Evolutionary conservation across 129 eudicot species (phyloP), one percentile per base, ranked within the genome.

Genomic region (Smallanthus sonchifolius): DNA sequence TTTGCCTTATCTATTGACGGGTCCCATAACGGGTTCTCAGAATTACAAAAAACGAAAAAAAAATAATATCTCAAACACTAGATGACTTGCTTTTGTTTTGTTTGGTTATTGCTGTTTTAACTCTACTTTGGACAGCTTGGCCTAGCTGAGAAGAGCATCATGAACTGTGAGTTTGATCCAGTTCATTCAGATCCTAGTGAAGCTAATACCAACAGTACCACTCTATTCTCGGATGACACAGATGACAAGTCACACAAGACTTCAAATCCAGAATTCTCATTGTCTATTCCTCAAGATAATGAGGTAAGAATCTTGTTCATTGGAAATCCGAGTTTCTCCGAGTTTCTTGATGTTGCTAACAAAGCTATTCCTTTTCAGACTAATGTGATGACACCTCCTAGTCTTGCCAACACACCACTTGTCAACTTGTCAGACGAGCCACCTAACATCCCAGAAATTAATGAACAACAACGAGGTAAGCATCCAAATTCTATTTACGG

Each of bases 161-260:
- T 95, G 80, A 91, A 75, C 83, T 88, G 85, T 82, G 98, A 94
- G 76, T 75, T 91, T 55, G 99, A 95, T 80, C 83, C 73, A 40
- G 90, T 85, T 73, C 87, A 81, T 63, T 95, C 99, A 38, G 99
- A 95, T 61, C 99, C 80, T 19, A 95, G 99, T 70, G 99, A 95
- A 87, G 96, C 87, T 39, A 95, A 95, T 68, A 95, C 99, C 49
- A 94, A 85, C 79, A 94, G 97, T 79, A 63, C 83, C 39, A 95
- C 97, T 56, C 79, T 88, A 68, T 91, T 95, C 74, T 95, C 97
- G 32, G 99, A 95, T 77, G 99, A 95, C 81, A 91, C 97, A 4
- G 97, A 94, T 74, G 99, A 94, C 65, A 91, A 64, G 88, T 86
- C 97, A 59, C 81, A 85, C 42, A 94, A 82, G 78, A 82, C 65